Base-by-base conservation (phyloP, 306 rosid genomes). In the Trifolium fragiferum region DNA sequence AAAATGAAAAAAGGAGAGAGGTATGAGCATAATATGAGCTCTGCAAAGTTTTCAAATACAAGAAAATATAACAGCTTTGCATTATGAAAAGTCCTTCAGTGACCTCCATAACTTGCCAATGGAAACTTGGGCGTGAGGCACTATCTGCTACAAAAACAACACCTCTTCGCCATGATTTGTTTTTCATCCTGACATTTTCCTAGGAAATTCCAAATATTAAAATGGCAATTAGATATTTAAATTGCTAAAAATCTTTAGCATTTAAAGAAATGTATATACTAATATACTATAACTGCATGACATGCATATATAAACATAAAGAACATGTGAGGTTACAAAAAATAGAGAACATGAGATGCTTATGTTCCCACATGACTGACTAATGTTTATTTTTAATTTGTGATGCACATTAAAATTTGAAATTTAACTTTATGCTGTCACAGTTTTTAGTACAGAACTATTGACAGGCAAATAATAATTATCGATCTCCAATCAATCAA, bases 51-150 rank as follows among this genome's bases (percentile, higher is more conserved):
- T 81, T 77, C 71, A 50, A 72, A 50, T 59, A 41, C 67, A 44
- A 57, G 40, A 67, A 53, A 75, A 20, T 43, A 5, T 70, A 76
- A 49, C 57, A 65, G 64, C 72, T 76, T 69, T 76, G 77, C 83
- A 55, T 62, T 51, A 73, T 79, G 75, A 70, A 66, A 82, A 79
- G 77, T 66, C 63, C 83, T 76, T 70, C 60, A 47, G 18, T 53
- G 71, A 63, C 25, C 61, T 76, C 80, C 79, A 59, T 71, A 63
- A 54, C 78, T 75, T 54, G 75, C 51, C 44, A 58, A 74, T 18
- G 37, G 40, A 51, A 73, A 82, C 62, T 50, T 69, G 58, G 54
- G 70, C 61, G 55, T 25, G 78, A 73, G 35, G 66, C 21, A 38
- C 54, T 57, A 19, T 77, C 80, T 16, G 82, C 82, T 47, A 68